phyloP scores from a whole-genome alignment of 495 filamentous ascomycete genomes.

The Lichina pygmaea region DNA sequence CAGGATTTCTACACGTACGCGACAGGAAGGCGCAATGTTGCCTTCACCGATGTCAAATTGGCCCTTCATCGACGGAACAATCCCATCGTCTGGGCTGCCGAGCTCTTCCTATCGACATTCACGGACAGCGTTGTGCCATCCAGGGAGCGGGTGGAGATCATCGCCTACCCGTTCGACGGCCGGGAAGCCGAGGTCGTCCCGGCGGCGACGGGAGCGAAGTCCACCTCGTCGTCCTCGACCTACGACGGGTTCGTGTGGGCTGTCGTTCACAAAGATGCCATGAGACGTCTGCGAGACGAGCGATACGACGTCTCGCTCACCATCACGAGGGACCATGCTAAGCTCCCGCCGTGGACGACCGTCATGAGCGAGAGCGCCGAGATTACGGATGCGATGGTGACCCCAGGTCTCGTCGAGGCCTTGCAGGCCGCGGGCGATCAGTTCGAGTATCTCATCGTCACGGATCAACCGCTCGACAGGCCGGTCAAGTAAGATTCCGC shows the following conservation, averaged over 20 bases:
- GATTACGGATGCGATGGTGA: conserved; percentile 68
- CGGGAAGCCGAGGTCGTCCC: conserved; percentile 56
- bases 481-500: conserved; percentile 42
- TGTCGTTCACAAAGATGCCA: conserved; percentile 78
- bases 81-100: conserved; percentile 43
- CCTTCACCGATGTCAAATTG: conserved; percentile 65
- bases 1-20: conserved; percentile 73
- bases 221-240: conserved; percentile 23
- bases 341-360: conserved; percentile 75
- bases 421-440: conserved; percentile 53
- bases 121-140: conserved; percentile 46
- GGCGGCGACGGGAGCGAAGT: conserved; percentile 21
- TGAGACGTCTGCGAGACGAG: conserved; percentile 73
- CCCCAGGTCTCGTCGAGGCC: conserved; percentile 58
- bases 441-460: conserved; percentile 70
- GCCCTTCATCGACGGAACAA: conserved; percentile 75
- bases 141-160: conserved; percentile 42
- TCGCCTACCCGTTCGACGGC: conserved; percentile 70
- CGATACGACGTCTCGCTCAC: conserved; percentile 88
- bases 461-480: conserved; percentile 76
- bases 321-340: conserved; percentile 66
- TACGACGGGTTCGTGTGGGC: conserved; percentile 91
- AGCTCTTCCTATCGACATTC: conserved; percentile 43
- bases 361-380: conserved; percentile 94
- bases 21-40: conserved; percentile 80